These are phyloP conservation scores for Ophiognomonia clavigignenti-juglandacearum DNA, from an alignment of 2,329 filamentous ascomycete species.

Conservation along the genomic window DNA sequence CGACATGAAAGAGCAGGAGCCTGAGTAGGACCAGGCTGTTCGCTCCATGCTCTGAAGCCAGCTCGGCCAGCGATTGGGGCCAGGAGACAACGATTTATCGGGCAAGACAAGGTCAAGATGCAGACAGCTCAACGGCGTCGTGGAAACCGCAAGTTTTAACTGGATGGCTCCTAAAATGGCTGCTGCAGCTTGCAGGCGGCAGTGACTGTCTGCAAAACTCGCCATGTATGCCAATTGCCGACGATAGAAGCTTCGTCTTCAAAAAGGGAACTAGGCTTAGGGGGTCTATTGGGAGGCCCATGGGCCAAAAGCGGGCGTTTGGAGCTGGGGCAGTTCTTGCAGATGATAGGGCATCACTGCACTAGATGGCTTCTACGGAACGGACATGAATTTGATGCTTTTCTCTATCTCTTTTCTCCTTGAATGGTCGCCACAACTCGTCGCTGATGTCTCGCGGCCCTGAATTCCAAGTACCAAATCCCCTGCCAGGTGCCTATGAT, in stretches of 20 bases:
- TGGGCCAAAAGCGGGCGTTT: neutral
- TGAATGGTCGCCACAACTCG: constrained; percentile 91
- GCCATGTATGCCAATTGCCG: too few relatives aligned
- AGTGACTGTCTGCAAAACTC: too few relatives aligned
- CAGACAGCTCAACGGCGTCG: neutral
- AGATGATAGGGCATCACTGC: neutral
- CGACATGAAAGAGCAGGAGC: constrained; percentile 52
- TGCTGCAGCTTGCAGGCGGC: neutral
- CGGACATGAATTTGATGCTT: neutral
- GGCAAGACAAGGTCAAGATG: too few relatives aligned
- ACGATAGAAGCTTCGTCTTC: neutral
- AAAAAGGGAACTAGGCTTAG: neutral
- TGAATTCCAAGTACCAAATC: constrained; percentile 85
- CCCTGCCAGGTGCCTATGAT: constrained; percentile 67
- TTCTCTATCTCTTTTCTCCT: constrained; percentile 68
- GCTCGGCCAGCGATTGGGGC: too few relatives aligned
- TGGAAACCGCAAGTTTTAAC: too few relatives aligned
- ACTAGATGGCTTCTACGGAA: neutral
- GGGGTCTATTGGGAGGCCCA: neutral
- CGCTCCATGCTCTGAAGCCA: too few relatives aligned
- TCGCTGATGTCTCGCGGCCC: constrained; percentile 68
- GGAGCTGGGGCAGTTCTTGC: neutral
- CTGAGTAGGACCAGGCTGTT: constrained; percentile 10
- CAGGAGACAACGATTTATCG: too few relatives aligned
- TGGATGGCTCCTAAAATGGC: neutral